Base-by-base conservation (phyloP, 805 yeast genomes). In the Sungouiozyma intestinalis region DNA sequence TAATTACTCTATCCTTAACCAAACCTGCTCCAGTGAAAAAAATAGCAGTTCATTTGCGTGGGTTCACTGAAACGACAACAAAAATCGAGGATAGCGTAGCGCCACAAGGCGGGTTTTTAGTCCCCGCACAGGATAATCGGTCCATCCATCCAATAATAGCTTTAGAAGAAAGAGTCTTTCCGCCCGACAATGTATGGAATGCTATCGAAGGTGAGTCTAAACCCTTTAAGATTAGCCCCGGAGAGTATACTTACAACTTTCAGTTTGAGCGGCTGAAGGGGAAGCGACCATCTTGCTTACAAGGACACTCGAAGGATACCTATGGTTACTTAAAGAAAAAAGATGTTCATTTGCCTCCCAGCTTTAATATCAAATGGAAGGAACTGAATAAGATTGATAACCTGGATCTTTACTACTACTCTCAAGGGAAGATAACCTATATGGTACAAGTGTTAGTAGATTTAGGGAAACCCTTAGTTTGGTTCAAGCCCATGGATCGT, bases 21-120 rank as follows among this genome's bases (percentile, higher is more conserved):
- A 62, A 51, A 35, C 50, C 60, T 1, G 38, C 53, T n/a, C 44
- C 60, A 19, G 50, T 66, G 9, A 48, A 51, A 37, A 41, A 50
- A 34, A 57, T 64, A 49, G 83, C 66, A 54, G 73, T 73, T 58
- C 88, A 94, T 59, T 69, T 77, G 20, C 54, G 52, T 39, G 63
- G 60, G 4, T 53, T 52, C 32, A 43, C 55, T 14, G 58, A 58
- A 40, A 57, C 64, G 1, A 38, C 51, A 16, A 55, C 60, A 1
- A 54, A 51, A 33, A 41, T 52, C 24, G 60, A 54, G 40, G 48
- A 47, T 8, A 45, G 46, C 36, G 41, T 49, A 39, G 45, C 51
- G 39, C 43, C 48, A n/a, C 57, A 50, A 31, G 48, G 50, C 36
- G 54, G 56, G 11, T 38, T 55, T 40, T 44, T 55, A 46, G 48